Evolutionary conservation across 73 alveolate genomes (phyloP), one percentile per base, ranked within the genome.

Genomic region (Durusdinium trenchii): DNA sequence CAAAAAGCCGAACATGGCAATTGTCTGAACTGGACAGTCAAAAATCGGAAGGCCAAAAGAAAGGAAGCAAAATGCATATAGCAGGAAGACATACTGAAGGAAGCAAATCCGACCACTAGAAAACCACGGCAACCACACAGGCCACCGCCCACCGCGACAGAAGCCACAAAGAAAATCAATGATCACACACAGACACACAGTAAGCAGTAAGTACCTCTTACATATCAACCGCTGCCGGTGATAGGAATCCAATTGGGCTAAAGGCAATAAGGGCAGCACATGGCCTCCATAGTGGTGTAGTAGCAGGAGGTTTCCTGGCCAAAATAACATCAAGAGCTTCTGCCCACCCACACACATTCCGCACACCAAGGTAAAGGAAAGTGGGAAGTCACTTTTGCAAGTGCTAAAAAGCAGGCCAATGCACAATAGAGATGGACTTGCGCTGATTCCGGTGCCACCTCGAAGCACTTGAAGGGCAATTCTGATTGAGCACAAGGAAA

Each of bases 361-460:
- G 45, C 28, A 64, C 28, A 64, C 20, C 46, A 18, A 38, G 36
- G 36, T 26, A 16, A 30, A 18, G n/a, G n/a, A 64, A 2, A 73
- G 50, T n/a, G 42, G 32, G 9, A 26, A 67, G 81, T 67, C 81
- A 26, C n/a, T 14, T 26, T 14, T 1, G 42, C n/a, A 30, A 20
- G 1, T 26, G 43, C 81, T 3, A 45, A 10, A 7, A 84, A 84
- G 35, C 96, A 46, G 90, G 52, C 50, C 61, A 51, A 18, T 35
- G 84, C 60, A 48, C 98, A 36, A 91, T 50, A 57, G 98, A 46
- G 45, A 91, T 38, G 52, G 98, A 91, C 45, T 91, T 91, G 60
- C 98, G 98, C 57, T 91, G 98, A 89, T 71, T 42, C 26, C 98
- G 82, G 85, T 91, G 98, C 98, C 98, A 91, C 98, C 98, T 91